Conservation (phyloP, 164 flowering plant genomes). For the Stephania yunnanensis region DNA sequence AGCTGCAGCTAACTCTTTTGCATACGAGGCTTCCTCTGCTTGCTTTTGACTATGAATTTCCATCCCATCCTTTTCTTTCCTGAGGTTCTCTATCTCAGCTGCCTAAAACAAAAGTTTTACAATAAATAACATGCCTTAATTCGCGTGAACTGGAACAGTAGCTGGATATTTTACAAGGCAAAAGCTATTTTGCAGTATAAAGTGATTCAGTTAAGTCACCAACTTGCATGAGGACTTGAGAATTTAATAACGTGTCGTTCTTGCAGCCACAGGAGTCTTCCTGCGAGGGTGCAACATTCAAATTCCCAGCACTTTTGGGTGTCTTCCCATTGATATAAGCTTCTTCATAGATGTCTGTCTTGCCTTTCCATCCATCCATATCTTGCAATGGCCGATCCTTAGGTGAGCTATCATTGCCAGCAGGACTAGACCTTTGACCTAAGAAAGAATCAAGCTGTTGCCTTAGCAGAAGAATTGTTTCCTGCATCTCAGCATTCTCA, state of each 20-base stretch:
- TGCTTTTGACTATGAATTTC: slow-evolving; percentile 56
- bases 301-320: slow-evolving; percentile 49
- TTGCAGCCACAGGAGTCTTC: slow-evolving; percentile 42
- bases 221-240: slow-evolving; percentile 57
- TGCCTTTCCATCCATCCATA: slow-evolving; percentile 19
- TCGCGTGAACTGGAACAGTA: not conserved
- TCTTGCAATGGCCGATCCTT: slow-evolving; percentile 17
- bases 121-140: slow-evolving; percentile 4
- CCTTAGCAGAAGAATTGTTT: slow-evolving; percentile 58
- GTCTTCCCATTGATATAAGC: slow-evolving; percentile 35
- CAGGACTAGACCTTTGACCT: slow-evolving; percentile 24
- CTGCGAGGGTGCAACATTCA: slow-evolving; percentile 37
- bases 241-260: slow-evolving; percentile 22
- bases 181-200: not conserved
- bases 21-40: slow-evolving; percentile 84
- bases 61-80: slow-evolving; percentile 66
- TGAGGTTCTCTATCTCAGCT: slow-evolving; percentile 64
- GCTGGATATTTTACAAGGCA: not conserved
- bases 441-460: slow-evolving; percentile 46
- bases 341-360: slow-evolving; percentile 30
- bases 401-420: slow-evolving; percentile 14
- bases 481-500: slow-evolving; percentile 77
- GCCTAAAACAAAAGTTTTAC: slow-evolving; percentile 32
- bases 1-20: slow-evolving; percentile 86
- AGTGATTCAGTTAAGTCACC: slow-evolving; percentile 1